Percentiles rank a stretch among this genome's conserved stretches.
phyloP scores from a whole-genome alignment of 1,284 basidiomycete genomes.

The Puccinia hordei region DNA sequence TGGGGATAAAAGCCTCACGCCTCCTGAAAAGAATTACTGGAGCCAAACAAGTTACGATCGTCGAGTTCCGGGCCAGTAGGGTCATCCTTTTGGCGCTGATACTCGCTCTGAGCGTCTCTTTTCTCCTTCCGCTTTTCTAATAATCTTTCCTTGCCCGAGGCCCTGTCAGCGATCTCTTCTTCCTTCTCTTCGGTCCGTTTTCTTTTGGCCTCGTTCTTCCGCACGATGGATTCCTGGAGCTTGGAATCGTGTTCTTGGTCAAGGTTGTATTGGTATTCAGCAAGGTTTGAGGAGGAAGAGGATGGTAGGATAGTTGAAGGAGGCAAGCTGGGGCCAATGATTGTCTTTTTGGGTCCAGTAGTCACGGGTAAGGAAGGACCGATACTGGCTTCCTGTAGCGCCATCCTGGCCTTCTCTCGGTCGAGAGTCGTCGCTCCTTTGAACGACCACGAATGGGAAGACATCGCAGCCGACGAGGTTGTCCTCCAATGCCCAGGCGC shows the following conservation, averaged over 20 bases:
- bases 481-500: constrained; percentile 29
- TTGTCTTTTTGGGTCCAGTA: not conserved
- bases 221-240: not conserved
- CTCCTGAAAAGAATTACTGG: constrained; percentile 26
- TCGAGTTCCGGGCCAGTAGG: constrained; percentile 23
- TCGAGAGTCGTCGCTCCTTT: constrained; percentile 24
- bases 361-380: not conserved
- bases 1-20: not conserved
- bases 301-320: not conserved
- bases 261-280: not conserved
- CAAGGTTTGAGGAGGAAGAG: constrained; percentile 8
- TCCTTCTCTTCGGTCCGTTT: constrained; percentile 24
- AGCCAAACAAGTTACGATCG: constrained; percentile 30
- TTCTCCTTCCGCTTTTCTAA: constrained; percentile 31
- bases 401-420: constrained; percentile 10
- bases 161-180: constrained; percentile 6
- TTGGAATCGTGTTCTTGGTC: not conserved
- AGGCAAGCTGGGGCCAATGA: constrained; percentile 26
- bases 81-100: constrained; percentile 21
- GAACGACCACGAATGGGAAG: constrained; percentile 39
- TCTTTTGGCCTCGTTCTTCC: constrained; percentile 9
- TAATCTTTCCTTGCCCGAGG: constrained; percentile 28
- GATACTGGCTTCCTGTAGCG: constrained; percentile 15
- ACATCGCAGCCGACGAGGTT: not conserved
- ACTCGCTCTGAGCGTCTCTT: constrained; percentile 18